A percentile compares a stretch with the other conserved stretches of the same genome.
Conservation (phyloP, 2,329 filamentous ascomycete species). For the Fulvia fulva region DNA sequence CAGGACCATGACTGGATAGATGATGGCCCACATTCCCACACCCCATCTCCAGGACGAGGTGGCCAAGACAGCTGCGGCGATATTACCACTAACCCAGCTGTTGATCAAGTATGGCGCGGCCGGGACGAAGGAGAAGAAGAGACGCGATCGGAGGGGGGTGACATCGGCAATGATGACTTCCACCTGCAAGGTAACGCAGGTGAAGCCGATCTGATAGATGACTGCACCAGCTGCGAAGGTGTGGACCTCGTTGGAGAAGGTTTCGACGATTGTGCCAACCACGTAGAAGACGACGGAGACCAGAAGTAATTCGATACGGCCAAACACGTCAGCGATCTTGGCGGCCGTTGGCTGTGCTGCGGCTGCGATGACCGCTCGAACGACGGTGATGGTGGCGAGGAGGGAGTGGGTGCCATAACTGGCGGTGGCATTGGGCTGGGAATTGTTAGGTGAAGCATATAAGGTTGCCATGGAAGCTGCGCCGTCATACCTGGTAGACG, state of each 20-base stretch:
- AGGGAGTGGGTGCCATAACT: conserved; percentile 52
- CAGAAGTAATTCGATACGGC: conserved; percentile 56
- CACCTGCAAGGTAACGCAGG: conserved; percentile 56
- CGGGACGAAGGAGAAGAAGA: conserved; percentile 64
- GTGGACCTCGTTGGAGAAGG: conserved; percentile 51
- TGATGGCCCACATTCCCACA: conserved; percentile 61
- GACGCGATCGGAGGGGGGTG: conserved; percentile 58
- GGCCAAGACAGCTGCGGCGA: conserved; percentile 50
- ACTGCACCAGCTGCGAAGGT: conserved; percentile 51
- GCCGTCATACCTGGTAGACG: conserved; percentile 43
- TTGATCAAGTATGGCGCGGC: conserved; percentile 57
- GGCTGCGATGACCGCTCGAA: conserved; percentile 57
- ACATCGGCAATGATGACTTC: conserved; percentile 63
- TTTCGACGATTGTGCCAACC: conserved; percentile 53
- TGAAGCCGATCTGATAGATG: conserved; percentile 62
- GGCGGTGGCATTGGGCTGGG: conserved; percentile 51
- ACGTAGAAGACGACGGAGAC: conserved; percentile 56
- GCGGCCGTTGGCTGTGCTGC: conserved; percentile 53
- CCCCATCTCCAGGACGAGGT: conserved; percentile 59
- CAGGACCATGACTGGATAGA: conserved; percentile 54
- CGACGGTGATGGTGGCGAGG: conserved; percentile 56
- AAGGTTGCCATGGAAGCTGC: not conserved
- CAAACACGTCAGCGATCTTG: conserved; percentile 58
- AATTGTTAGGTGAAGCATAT: not conserved
- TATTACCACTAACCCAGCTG: conserved; percentile 60